Percentiles rank a stretch among this genome's conserved stretches.
Evolutionary conservation across 1,284 basidiomycete species (phyloP).

Genomic region (Rhodofomes roseus): DNA sequence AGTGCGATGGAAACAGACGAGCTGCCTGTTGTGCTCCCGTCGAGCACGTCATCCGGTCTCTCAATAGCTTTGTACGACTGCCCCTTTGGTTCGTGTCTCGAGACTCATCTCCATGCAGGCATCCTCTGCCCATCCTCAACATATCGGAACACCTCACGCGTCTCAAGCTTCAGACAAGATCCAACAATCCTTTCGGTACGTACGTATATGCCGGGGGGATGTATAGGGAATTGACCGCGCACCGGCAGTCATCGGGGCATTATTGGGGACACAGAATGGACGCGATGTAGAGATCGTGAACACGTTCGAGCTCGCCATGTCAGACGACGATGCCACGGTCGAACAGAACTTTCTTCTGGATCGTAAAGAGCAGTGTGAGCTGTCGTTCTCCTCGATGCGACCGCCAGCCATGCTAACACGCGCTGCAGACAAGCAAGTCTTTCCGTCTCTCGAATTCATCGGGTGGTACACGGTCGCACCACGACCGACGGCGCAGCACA

Average conservation of each 20-base stretch:
- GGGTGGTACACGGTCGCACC: conserved; percentile 93
- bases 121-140: conserved; percentile 94
- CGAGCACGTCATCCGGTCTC: conserved; percentile 64
- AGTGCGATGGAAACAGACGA: conserved; percentile 77
- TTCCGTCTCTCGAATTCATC: conserved; percentile 93
- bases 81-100: neutral
- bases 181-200: conserved; percentile 62
- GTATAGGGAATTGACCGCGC: neutral
- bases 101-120: conserved; percentile 44
- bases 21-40: conserved; percentile 64
- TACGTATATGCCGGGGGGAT: neutral
- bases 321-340: conserved; percentile 49
- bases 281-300: conserved; percentile 96
- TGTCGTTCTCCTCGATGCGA: neutral
- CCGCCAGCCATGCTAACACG: neutral
- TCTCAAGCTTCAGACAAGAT: conserved; percentile 68
- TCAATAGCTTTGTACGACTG: conserved; percentile 62
- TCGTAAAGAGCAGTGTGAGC: conserved; percentile 86
- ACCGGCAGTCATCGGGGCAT: conserved; percentile 78
- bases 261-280: conserved; percentile 93
- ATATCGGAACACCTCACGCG: conserved; percentile 95
- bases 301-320: conserved; percentile 85
- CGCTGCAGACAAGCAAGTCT: conserved; percentile 89
- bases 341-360: conserved; percentile 82
- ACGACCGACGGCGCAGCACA: conserved; percentile 68